These are phyloP conservation scores for Plenodomus lindquistii DNA, from an alignment of 2,329 filamentous ascomycete genomes.

Conservation along the genomic window DNA sequence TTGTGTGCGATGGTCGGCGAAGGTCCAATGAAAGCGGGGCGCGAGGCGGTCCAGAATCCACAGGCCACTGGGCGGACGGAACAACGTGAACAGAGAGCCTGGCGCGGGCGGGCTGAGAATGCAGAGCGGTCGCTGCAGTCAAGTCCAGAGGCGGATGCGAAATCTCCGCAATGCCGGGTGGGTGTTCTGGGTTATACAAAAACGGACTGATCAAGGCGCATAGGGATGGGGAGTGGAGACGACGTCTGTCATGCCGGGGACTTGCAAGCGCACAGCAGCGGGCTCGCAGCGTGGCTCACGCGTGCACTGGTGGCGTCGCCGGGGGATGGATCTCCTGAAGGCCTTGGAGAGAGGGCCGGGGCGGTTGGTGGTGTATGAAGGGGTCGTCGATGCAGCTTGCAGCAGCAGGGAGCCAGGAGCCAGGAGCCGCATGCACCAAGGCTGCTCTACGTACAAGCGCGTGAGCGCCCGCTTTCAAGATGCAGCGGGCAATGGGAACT, in stretches of 20 bases:
- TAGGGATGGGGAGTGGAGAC: conserved; percentile 41
- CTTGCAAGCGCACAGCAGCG: conserved; percentile 21
- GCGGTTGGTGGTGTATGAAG: conserved; percentile 24
- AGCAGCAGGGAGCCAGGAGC: conserved; percentile 35
- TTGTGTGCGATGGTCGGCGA: conserved; percentile 23
- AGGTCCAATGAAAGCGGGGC: conserved; percentile 31
- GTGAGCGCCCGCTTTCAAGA: conserved; percentile 25
- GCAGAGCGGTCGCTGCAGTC: conserved; percentile 31
- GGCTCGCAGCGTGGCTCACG: conserved; percentile 43
- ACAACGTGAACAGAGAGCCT: conserved; percentile 16
- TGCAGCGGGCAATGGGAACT: conserved; percentile 41
- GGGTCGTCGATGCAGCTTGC: conserved; percentile 33
- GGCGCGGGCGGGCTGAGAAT: conserved; percentile 16
- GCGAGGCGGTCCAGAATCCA: conserved; percentile 26
- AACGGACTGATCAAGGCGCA: conserved; percentile 44
- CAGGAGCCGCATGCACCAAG: conserved; percentile 20
- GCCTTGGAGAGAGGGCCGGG: conserved; percentile 17
- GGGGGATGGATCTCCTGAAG: conserved; percentile 22
- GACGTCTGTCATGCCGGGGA: conserved; percentile 38
- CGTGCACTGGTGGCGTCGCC: conserved; percentile 35
- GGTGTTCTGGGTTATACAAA: conserved; percentile 38
- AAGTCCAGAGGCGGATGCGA: conserved; percentile 31
- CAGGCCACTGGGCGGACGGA: conserved; percentile 17
- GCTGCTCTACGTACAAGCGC: conserved; percentile 28
- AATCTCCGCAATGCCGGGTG: conserved; percentile 42